Base-by-base conservation (phyloP, 306 rosid species). In the Fragaria nilgerrensis region DNA sequence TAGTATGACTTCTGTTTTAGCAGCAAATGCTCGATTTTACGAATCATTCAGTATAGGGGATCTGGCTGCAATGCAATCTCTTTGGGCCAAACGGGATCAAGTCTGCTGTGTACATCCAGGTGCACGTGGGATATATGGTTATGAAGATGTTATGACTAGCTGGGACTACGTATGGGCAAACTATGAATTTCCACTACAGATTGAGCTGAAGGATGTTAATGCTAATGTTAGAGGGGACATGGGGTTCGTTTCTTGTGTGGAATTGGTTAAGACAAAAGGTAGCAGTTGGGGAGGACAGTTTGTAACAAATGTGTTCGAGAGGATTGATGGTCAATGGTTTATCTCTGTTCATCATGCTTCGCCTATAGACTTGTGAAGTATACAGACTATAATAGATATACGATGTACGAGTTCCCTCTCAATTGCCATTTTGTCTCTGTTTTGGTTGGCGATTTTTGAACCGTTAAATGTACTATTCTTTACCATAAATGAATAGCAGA, bases 101-200 rank as follows among this genome's bases (percentile, higher is more conserved):
- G 92, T 87, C 52, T 92, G 97, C 77, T 89, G 97, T 59, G 97
- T 90, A 7, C 97, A 92, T 83, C 98, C 98, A 0, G 97, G 98
- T 39, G 72, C 84, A 20, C 83, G 86, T 58, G 98, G 97, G 53
- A 92, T 95, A 72, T 86, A 89, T 9, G 97, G 98, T 44, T 86
- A 89, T 43, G 91, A 90, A 13, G 93, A 95, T 73, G 96, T 95
- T 77, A 81, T 89, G 68, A 92, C 91, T 80, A 95, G 98, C 85
- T 95, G 97, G 98, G 87, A 95, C 70, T 87, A 82, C 22, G 92
- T 95, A 36, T 95, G 97, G 98, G 97, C 93, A 2, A 88, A 95
- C 91, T 95, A 95, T 79, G 97, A 92, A 70, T 95, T 95, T 74
- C 98, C 98, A 0, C 78, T 92, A 20, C 87, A 88, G 81, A 90